Percentiles rank a stretch among this genome's conserved stretches.
These are phyloP conservation scores for Pisolithus orientalis DNA, from an alignment of 768 basidiomycete genomes.

Conservation along the genomic window DNA sequence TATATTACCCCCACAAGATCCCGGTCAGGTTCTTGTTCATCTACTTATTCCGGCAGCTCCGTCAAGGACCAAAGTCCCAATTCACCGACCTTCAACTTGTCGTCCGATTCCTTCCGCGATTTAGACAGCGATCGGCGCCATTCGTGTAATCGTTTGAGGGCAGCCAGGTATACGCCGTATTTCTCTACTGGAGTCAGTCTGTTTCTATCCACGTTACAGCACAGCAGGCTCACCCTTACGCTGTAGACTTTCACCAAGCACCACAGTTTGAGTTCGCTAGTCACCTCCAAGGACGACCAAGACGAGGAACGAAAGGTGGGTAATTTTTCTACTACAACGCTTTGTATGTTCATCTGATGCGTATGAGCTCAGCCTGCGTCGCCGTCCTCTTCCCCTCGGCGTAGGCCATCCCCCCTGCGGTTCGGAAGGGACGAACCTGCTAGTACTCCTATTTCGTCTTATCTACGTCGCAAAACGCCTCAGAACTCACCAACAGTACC, in stretches of 20 bases:
- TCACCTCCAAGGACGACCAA: conserved; percentile 15
- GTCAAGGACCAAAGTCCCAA: conserved; percentile 23
- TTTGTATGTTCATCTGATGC: conserved; percentile 31
- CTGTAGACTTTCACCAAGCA: conserved; percentile 37
- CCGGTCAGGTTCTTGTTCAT: conserved; percentile 40
- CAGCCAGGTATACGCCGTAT: conserved; percentile 27
- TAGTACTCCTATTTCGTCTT: conserved; percentile 73
- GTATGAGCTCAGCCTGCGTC: conserved; percentile 30
- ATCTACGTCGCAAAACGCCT: conserved; percentile 74
- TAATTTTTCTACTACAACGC: conserved; percentile 20
- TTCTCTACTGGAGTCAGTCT: conserved; percentile 21
- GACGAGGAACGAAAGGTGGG: conserved; percentile 28
- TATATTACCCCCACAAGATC: conserved; percentile 18
- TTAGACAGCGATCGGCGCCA: conserved; percentile 25
- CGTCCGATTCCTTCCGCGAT: conserved; percentile 20
- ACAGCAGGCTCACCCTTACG: background rate
- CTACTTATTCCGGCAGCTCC: conserved; percentile 39
- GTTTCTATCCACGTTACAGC: background rate
- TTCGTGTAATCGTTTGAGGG: conserved; percentile 20
- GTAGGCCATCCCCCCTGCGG: conserved; percentile 38
- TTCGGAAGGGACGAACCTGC: conserved; percentile 51
- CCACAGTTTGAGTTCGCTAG: conserved; percentile 39
- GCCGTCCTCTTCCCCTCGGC: conserved; percentile 36
- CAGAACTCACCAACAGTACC: conserved; percentile 66
- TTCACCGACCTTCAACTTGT: conserved; percentile 33